phyloP scores from a whole-genome alignment of 805 yeast genomes.

The Saccharomycopsis olivae region DNA sequence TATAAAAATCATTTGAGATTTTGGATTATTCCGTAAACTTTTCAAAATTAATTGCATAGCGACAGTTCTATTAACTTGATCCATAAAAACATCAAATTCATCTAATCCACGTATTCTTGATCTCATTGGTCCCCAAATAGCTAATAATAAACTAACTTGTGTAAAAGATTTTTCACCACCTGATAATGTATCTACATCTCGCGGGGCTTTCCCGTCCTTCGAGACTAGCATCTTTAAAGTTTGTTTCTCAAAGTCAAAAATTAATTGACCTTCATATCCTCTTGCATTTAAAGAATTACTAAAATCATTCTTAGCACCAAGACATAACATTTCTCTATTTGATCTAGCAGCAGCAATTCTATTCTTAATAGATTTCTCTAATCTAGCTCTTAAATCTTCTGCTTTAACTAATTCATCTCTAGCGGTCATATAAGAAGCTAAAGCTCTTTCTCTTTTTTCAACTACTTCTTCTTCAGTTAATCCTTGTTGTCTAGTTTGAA shows the following conservation, averaged over 20 bases:
- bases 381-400: constrained; percentile 22
- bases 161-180: constrained; percentile 97
- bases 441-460: too few species aligned
- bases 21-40: constrained; percentile 50
- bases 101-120: constrained; percentile 83
- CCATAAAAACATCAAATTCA: constrained; percentile 98
- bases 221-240: constrained; percentile 49
- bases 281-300: constrained; percentile 50
- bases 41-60: constrained; percentile 66
- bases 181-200: constrained; percentile 75
- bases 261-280: constrained; percentile 64
- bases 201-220: constrained; percentile 41
- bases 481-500: too few species aligned
- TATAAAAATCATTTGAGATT: constrained; percentile 81
- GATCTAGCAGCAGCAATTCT: constrained; percentile 34
- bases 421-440: too few species aligned
- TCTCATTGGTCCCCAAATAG: constrained; percentile 91
- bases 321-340: constrained; percentile 31
- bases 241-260: constrained; percentile 44
- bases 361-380: constrained; percentile 29
- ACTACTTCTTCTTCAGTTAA: too few species aligned
- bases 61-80: constrained; percentile 74
- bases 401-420: constrained; percentile 25
- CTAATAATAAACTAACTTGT: constrained; percentile 75
- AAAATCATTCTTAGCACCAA: constrained; percentile 45